A percentile compares a stretch with the other conserved stretches of the same genome.
phyloP scores from a whole-genome alignment of 73 alveolate species.

The Tetrahymena malaccensis region DNA sequence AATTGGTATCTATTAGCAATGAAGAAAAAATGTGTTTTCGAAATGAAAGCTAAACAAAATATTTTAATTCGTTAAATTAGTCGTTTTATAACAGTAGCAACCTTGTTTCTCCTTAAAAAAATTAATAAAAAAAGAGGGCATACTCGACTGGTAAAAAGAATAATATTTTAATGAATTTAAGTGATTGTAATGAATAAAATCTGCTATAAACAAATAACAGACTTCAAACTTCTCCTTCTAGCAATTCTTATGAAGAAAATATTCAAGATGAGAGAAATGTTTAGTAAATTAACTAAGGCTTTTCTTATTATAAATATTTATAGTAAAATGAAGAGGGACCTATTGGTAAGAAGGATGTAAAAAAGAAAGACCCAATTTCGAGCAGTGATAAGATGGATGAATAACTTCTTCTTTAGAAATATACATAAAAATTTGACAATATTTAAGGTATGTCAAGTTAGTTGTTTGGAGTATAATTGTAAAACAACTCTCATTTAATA shows the following conservation, averaged over 20 bases:
- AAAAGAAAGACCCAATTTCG: not conserved
- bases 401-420: not conserved
- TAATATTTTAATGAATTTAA: too few relatives aligned
- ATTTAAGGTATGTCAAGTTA: not conserved
- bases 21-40: not conserved
- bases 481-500: not conserved
- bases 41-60: too few relatives aligned
- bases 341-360: not conserved
- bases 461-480: not conserved
- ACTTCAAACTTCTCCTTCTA: not conserved
- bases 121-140: not conserved
- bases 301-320: not conserved
- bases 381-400: not conserved
- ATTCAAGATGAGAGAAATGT: not conserved
- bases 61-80: not conserved
- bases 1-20: not conserved
- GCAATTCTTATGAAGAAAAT: not conserved
- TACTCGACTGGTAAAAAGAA: not conserved
- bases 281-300: not conserved
- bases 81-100: not conserved
- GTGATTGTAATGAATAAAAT: not conserved
- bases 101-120: not conserved
- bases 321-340: not conserved
- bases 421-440: not conserved
- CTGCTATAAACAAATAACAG: not conserved